Conservation (phyloP, 441 rosid genomes). For the Pelargonium fulgidum region DNA sequence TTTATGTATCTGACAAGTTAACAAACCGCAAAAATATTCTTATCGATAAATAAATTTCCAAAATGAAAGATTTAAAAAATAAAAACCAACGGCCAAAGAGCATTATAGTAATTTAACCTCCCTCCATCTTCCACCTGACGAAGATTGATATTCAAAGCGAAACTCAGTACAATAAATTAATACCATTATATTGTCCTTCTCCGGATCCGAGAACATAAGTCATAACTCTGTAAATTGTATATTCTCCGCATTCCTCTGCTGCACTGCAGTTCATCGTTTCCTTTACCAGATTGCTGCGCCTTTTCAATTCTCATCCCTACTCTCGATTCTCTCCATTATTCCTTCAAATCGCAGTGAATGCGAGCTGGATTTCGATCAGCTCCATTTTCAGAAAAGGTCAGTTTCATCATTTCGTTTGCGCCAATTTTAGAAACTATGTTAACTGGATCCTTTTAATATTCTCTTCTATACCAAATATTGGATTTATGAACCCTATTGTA, state of each 20-base stretch:
- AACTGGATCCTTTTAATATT: not conserved
- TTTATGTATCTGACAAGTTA: too few relatives aligned
- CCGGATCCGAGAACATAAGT: not conserved
- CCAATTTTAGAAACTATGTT: not conserved
- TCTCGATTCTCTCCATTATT: not conserved
- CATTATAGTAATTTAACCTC: not conserved
- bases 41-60: not conserved
- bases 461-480: too few relatives aligned
- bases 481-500: too few relatives aligned
- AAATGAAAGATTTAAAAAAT: not conserved
- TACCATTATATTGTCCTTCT: not conserved
- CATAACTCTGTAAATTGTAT: not conserved
- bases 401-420: not conserved
- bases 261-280: not conserved
- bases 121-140: not conserved
- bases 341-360: not conserved
- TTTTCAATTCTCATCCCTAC: not conserved
- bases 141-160: not conserved
- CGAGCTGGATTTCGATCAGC: not conserved
- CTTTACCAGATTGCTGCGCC: not conserved
- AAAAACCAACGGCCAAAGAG: not conserved
- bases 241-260: too few relatives aligned
- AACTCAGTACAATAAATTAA: too few relatives aligned
- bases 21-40: too few relatives aligned
- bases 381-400: not conserved